phyloP scores from a whole-genome alignment of 192 early-diverging fungal species.

The Geosiphon pyriformis region DNA sequence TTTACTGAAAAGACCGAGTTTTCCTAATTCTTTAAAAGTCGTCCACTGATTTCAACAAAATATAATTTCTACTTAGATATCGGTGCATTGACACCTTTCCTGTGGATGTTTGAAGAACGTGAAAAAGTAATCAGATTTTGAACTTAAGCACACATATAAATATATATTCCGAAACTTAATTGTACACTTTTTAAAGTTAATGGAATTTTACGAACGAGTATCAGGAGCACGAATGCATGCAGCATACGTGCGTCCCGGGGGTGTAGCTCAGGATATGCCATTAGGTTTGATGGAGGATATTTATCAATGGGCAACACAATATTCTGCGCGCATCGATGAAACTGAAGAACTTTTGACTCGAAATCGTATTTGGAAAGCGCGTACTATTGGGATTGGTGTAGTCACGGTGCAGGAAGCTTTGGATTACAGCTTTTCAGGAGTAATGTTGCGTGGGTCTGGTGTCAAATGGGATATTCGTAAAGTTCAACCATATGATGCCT shows the following conservation, averaged over 20 bases:
- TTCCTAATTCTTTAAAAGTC: background rate
- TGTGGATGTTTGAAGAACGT: constrained; percentile 99
- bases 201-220: constrained; percentile 99
- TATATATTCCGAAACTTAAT: background rate
- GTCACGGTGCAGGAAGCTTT: constrained; percentile 85
- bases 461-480: constrained; percentile 94
- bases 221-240: constrained; percentile 98
- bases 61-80: constrained; percentile 48
- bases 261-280: constrained; percentile 90
- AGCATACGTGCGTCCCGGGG: constrained; percentile 94
- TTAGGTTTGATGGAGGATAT: constrained; percentile 93
- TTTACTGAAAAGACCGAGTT: background rate
- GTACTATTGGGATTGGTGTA: constrained; percentile 81
- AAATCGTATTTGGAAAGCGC: constrained; percentile 93
- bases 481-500: constrained; percentile 90
- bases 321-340: constrained; percentile 85
- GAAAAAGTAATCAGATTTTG: constrained; percentile 54
- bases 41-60: background rate
- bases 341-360: constrained; percentile 87
- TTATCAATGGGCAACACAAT: constrained; percentile 89
- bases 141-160: background rate
- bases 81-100: constrained; percentile 95
- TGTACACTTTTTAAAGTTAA: constrained; percentile 43
- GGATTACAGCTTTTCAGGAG: constrained; percentile 89
- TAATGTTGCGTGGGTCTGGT: constrained; percentile 92